Conservation (phyloP, 306 rosid species). For the Vigna angularis region DNA sequence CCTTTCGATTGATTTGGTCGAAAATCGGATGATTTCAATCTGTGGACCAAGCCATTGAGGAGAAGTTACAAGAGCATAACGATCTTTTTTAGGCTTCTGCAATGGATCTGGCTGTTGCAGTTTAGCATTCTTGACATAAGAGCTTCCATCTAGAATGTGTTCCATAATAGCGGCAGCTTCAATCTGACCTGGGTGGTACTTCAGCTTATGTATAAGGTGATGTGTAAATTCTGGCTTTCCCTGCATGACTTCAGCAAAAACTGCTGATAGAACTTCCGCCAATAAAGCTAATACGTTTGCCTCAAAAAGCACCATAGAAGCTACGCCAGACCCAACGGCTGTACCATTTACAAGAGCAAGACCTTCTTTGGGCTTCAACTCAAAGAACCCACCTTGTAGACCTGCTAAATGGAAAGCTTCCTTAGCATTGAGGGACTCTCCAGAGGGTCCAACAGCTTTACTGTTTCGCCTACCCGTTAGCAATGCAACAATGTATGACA, state of each 20-base stretch:
- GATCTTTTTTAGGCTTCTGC: constrained; percentile 57
- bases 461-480: constrained; percentile 49
- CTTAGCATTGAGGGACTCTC: constrained; percentile 46
- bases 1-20: constrained; percentile 53
- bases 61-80: constrained; percentile 58
- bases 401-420: constrained; percentile 56
- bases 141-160: constrained; percentile 58
- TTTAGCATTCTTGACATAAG: constrained; percentile 41
- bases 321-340: constrained; percentile 55
- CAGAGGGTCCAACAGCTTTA: constrained; percentile 52
- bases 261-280: constrained; percentile 50
- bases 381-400: constrained; percentile 46
- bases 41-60: constrained; percentile 68
- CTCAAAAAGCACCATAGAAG: constrained; percentile 54
- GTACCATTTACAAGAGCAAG: constrained; percentile 57
- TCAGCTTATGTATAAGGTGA: constrained; percentile 56
- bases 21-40: constrained; percentile 54
- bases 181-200: constrained; percentile 58
- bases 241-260: constrained; percentile 56
- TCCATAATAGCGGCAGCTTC: constrained; percentile 62
- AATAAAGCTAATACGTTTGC: constrained; percentile 54
- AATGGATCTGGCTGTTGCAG: constrained; percentile 46
- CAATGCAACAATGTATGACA: constrained; percentile 53
- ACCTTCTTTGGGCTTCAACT: constrained; percentile 57
- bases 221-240: constrained; percentile 55